These are phyloP conservation scores for Starmerella bombi DNA, from an alignment of 805 yeast species.

Conservation along the genomic window DNA sequence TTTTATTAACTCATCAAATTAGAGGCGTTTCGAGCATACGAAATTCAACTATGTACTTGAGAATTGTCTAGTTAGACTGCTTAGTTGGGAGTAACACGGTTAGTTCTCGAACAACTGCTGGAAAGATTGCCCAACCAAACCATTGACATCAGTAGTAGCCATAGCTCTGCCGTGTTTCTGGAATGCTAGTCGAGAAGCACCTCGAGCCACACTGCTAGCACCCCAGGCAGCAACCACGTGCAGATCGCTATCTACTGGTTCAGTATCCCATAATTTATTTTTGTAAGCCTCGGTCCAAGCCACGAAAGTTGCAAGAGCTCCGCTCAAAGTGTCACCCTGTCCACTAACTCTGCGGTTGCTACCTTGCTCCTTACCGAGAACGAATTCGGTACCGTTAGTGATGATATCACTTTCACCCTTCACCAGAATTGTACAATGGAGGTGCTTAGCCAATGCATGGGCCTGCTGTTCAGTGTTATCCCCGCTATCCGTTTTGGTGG, in stretches of 20 bases:
- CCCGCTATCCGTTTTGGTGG: slow-evolving; percentile 26
- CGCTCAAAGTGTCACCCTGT: slow-evolving; percentile 89
- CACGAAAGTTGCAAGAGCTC: slow-evolving; percentile 66
- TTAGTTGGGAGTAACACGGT: no score
- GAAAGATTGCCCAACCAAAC: slow-evolving; percentile 52
- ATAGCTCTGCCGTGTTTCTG: slow-evolving; percentile 54
- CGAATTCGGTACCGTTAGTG: slow-evolving; percentile 34
- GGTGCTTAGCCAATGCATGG: slow-evolving; percentile 35
- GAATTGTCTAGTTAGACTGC: no score
- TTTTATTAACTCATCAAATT: no score
- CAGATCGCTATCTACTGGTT: slow-evolving; percentile 21
- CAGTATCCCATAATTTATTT: slow-evolving; percentile 43
- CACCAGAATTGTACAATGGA: slow-evolving; percentile 52
- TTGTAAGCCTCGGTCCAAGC: slow-evolving; percentile 68
- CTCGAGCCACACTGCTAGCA: slow-evolving; percentile 55
- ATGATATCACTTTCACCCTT: slow-evolving; percentile 64
- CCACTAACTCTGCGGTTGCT: slow-evolving; percentile 82
- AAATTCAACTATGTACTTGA: no score
- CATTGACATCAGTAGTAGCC: slow-evolving; percentile 74
- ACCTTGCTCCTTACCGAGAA: slow-evolving; percentile 43
- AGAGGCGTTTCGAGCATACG: no score
- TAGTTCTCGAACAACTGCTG: slow-evolving; percentile 22
- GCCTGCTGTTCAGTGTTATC: slow-evolving; percentile 20
- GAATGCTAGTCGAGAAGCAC: slow-evolving; percentile 54
- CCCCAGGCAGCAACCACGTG: slow-evolving; percentile 50